Conservation (phyloP, 2,329 filamentous ascomycete genomes). For the Cyanodermella asteris region DNA sequence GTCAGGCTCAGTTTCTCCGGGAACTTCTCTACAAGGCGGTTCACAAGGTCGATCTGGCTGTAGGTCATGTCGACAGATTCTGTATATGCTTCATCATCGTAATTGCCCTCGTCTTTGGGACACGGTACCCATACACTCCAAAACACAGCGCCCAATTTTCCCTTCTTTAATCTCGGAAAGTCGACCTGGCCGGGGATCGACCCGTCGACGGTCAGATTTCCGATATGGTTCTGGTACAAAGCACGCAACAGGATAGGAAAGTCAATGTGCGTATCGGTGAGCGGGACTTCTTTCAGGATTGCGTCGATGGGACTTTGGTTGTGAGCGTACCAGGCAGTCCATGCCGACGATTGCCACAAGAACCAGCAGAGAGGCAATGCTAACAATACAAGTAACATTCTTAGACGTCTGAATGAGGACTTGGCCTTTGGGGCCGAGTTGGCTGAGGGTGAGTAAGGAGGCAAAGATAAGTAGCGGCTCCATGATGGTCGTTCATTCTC, state of each 20-base stretch:
- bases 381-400: too few relatives aligned
- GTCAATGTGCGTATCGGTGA: not conserved
- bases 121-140: conserved; percentile 1
- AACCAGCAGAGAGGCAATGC: too few relatives aligned
- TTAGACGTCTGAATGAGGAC: too few relatives aligned
- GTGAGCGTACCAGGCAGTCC: too few relatives aligned
- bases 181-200: not conserved
- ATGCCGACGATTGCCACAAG: too few relatives aligned
- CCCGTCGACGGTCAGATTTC: not conserved
- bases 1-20: not conserved
- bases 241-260: not conserved
- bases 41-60: not conserved
- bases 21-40: not conserved
- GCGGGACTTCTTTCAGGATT: too few relatives aligned
- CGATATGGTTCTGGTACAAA: not conserved
- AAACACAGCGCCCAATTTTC: not conserved
- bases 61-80: not conserved
- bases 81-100: not conserved
- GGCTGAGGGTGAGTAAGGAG: too few relatives aligned
- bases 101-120: not conserved
- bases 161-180: not conserved
- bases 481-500: too few relatives aligned
- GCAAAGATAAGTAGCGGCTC: too few relatives aligned
- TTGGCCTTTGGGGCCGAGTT: too few relatives aligned
- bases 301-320: too few relatives aligned